Evolutionary conservation across 352 stramenopile genomes (phyloP).

Genomic region (Phytophthora podocarpi): DNA sequence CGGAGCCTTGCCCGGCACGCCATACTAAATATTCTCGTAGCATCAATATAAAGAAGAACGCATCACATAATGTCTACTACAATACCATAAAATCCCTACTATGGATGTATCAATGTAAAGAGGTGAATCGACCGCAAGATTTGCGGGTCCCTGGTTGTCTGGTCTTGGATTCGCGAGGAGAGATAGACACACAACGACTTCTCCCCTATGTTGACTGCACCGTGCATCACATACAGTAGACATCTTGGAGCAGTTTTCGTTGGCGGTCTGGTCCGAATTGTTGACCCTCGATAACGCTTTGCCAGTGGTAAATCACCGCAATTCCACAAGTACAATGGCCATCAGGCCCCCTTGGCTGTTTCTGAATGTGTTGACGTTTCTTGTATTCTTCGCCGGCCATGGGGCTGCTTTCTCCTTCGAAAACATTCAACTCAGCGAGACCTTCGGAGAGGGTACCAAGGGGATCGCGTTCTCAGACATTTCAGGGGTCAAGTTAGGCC

Average conservation of each 20-base stretch:
- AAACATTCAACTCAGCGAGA: constrained; percentile 23
- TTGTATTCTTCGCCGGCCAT: not conserved
- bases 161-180: constrained; percentile 1
- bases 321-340: not conserved
- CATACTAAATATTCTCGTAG: not conserved
- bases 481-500: constrained; percentile 18
- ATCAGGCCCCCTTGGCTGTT: constrained; percentile 1
- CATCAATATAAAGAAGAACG: not conserved
- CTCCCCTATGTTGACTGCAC: constrained; percentile 1
- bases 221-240: too few species aligned
- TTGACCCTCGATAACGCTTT: not conserved
- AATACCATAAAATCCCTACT: not conserved
- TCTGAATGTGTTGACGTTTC: not conserved
- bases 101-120: not conserved
- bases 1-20: too few species aligned
- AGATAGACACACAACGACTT: not conserved
- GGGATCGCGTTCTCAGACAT: constrained; percentile 30
- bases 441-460: constrained; percentile 20
- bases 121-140: constrained; percentile 5
- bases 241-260: constrained; percentile 13
- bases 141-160: constrained; percentile 21
- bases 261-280: not conserved
- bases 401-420: constrained; percentile 10
- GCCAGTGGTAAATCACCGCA: too few species aligned
- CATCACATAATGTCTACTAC: not conserved